A percentile compares a stretch with the other conserved stretches of the same genome.
phyloP scores from a whole-genome alignment of 768 basidiomycete species.

The Boletus eberwhitei region DNA sequence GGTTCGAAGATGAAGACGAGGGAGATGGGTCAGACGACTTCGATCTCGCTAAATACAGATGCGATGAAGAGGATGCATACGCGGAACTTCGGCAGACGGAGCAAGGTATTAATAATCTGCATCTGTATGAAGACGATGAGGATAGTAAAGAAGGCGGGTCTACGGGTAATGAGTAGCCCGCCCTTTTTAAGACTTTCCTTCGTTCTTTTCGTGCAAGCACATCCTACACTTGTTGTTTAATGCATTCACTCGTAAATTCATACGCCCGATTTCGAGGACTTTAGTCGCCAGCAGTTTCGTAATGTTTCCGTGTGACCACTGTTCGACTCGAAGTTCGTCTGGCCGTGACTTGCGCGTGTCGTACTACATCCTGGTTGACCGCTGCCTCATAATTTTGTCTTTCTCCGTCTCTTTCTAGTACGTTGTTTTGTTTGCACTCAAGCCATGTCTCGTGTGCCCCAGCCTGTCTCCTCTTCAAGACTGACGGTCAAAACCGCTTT shows the following conservation, averaged over 20 bases:
- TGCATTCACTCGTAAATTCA: background rate
- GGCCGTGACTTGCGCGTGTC: background rate
- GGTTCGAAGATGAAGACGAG: conserved; percentile 79
- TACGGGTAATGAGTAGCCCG: background rate
- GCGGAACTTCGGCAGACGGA: conserved; percentile 25
- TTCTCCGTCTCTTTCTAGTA: background rate
- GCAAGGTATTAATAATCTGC: conserved; percentile 10
- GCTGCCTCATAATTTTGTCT: background rate
- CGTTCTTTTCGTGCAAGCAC: background rate
- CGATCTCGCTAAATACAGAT: conserved; percentile 60
- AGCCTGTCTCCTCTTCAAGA: conserved; percentile 30
- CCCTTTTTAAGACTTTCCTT: background rate
- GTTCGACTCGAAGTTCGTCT: no score
- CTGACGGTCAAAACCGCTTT: conserved; percentile 29
- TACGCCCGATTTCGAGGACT: background rate
- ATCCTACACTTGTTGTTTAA: background rate
- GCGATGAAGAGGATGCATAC: conserved; percentile 30
- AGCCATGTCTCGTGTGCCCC: conserved; percentile 42
- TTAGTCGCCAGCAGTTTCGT: conserved; percentile 13
- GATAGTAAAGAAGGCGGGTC: conserved; percentile 1
- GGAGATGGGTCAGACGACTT: conserved; percentile 45
- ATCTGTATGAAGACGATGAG: conserved; percentile 23
- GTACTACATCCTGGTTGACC: background rate
- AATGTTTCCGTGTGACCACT: conserved; percentile 16
- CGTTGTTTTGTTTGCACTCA: background rate